Evolutionary conservation across 108 stramenopile genomes (phyloP).

Genomic region (Stephanodiscus triporus): DNA sequence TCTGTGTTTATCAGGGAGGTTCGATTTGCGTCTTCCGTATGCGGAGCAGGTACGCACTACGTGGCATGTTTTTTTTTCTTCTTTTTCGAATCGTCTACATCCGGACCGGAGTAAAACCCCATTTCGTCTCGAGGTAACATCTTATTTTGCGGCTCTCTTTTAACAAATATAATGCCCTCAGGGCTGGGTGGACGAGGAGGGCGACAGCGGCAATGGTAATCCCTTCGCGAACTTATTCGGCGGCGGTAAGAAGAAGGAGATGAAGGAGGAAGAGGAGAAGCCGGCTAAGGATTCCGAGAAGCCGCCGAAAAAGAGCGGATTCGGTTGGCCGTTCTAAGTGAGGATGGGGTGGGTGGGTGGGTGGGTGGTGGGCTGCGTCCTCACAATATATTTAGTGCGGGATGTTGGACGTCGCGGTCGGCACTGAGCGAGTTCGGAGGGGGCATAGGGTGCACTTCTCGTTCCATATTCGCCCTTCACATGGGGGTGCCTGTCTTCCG

Average conservation of each 20-base stretch:
- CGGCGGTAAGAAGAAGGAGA: conserved; percentile 60
- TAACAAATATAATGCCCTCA: too few relatives aligned
- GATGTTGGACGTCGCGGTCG: too few relatives aligned
- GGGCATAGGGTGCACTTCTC: too few relatives aligned
- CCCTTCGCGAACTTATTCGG: conserved; percentile 61
- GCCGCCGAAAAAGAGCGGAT: conserved; percentile 23
- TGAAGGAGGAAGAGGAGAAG: neutral
- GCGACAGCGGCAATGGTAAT: conserved; percentile 57
- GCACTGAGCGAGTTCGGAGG: too few relatives aligned
- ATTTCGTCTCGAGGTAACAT: too few relatives aligned
- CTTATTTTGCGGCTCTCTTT: too few relatives aligned
- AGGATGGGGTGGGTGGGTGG: neutral
- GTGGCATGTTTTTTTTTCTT: conserved; percentile 1
- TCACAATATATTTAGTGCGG: neutral
- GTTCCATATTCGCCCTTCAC: too few relatives aligned
- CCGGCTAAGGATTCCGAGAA: neutral
- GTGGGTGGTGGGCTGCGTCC: neutral
- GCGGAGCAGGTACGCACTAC: conserved; percentile 70
- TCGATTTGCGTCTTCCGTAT: conserved; percentile 94
- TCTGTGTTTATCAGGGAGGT: too few relatives aligned
- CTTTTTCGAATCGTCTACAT: too few relatives aligned
- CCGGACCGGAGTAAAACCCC: too few relatives aligned
- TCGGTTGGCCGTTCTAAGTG: conserved; percentile 33
- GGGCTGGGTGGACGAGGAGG: conserved; percentile 90
- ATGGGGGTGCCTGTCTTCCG: too few relatives aligned